These are phyloP conservation scores for Nitzschia inconspicua DNA, from an alignment of 108 stramenopile species.

Conservation along the genomic window DNA sequence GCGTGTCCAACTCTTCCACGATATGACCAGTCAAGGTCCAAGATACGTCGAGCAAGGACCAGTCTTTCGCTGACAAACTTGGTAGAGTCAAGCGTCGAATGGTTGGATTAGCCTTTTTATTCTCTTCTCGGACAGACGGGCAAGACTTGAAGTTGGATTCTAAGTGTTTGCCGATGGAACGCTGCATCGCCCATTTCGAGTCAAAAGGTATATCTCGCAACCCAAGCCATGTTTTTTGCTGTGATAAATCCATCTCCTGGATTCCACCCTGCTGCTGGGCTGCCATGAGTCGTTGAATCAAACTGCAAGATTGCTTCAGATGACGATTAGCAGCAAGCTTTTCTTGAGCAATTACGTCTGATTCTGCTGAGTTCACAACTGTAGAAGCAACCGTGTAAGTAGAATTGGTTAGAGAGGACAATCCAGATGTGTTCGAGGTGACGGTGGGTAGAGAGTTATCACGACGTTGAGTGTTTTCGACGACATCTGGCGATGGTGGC, in stretches of 20 bases:
- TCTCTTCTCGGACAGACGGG: constrained; percentile 41
- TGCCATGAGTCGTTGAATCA: constrained; percentile 38
- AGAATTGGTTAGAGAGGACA: neutral
- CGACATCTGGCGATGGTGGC: constrained; percentile 19
- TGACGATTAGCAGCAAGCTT: constrained; percentile 14
- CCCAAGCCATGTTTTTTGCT: constrained; percentile 32
- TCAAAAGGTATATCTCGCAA: constrained; percentile 29
- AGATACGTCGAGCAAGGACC: constrained; percentile 59
- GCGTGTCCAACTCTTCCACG: constrained; percentile 64
- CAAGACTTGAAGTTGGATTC: constrained; percentile 48
- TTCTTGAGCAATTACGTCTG: neutral
- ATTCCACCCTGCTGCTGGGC: constrained; percentile 24
- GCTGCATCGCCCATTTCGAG: constrained; percentile 24
- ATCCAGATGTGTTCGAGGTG: neutral
- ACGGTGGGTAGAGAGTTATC: neutral
- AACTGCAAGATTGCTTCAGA: constrained; percentile 34
- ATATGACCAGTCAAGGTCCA: constrained; percentile 64
- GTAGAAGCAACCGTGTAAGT: too few relatives aligned
- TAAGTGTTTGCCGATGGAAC: constrained; percentile 32
- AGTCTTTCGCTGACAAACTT: constrained; percentile 60
- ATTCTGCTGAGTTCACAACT: too few relatives aligned
- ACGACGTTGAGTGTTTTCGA: neutral
- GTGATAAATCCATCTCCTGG: constrained; percentile 14
- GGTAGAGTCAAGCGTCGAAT: constrained; percentile 53
- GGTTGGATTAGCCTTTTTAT: constrained; percentile 25